Evolutionary conservation across 2,329 filamentous ascomycete genomes (phyloP).

Genomic region (Colletotrichum echinochloae): DNA sequence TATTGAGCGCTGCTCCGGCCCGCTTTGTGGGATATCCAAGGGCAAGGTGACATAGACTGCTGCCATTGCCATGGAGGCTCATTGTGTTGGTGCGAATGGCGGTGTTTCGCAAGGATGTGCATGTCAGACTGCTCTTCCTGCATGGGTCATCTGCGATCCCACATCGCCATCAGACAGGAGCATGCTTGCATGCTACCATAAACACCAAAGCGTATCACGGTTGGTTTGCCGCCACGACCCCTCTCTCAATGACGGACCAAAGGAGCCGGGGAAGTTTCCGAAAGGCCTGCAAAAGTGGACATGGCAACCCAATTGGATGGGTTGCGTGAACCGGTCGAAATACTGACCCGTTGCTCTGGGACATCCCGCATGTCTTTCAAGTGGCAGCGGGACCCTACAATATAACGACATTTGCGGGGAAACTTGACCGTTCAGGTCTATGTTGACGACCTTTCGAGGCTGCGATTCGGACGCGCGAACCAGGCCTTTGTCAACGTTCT

Average conservation of each 20-base stretch:
- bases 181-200: not conserved
- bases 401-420: not conserved
- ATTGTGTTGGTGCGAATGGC: not conserved
- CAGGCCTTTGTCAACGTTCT: not conserved
- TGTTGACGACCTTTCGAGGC: not conserved
- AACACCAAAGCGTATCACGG: not conserved
- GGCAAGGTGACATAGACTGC: conserved; percentile 20
- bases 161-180: conserved; percentile 11
- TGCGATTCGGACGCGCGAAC: not conserved
- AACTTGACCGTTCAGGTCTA: not conserved
- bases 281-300: conserved; percentile 9
- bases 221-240: not conserved
- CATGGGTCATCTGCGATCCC: conserved; percentile 35
- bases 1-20: not conserved
- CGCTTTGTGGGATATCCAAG: not conserved
- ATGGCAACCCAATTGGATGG: not conserved
- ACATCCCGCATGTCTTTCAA: not conserved
- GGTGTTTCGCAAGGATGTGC: conserved; percentile 10
- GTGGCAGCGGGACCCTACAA: not conserved
- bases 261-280: conserved; percentile 8
- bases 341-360: conserved; percentile 2
- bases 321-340: not conserved
- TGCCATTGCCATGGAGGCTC: not conserved
- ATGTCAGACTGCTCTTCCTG: conserved; percentile 11
- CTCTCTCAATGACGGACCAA: conserved; percentile 4